Base-by-base conservation (phyloP, 2,329 filamentous ascomycete genomes). In the Rhynchosporium secalis region DNA sequence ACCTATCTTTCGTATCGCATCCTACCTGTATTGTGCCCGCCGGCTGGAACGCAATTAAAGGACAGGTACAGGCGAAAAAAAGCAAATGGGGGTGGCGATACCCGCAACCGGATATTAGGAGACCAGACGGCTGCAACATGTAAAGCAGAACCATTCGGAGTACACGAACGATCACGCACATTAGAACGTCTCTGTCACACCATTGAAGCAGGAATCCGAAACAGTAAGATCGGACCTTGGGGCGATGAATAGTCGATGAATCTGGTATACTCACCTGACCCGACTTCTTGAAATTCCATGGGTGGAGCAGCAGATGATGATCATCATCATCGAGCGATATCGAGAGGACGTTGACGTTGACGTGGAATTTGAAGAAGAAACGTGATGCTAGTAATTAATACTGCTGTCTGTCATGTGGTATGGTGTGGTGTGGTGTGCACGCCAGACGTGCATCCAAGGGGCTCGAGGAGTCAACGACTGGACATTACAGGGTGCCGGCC, bases 61-160 rank as follows among this genome's bases (percentile, higher is more conserved):
- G 45, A 29, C 33, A 46, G 1, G 38, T 31, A 43, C 41, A 52
- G 33, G 28, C 33, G 51, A 41, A 41, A n/a, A n/a, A 43, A 26
- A 26, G 40, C 20, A 13, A 3, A 41, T 40, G 9, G 9, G 12
- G 51, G n/a, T 40, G 52, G 38, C 52, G 52, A 38, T 43, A 56
- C 52, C 43, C 52, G 38, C n/a, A 36, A 56, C 43, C 52, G 52
- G 52, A 56, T 43, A 56, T 56, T 56, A 43, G 52, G 52, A 43
- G 20, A 56, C 33, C 6, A 38, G 49, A 56, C 52, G 52, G 52
- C 43, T 56, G 52, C 43, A 43, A 56, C 52, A 43, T 43, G 10
- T 31, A 56, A 36, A 43, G 36, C 52, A 43, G 38, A 56, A 31
- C 38, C 52, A 38, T 56, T 8, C 52, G 43, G 49, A 38, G 52